phyloP scores from a whole-genome alignment of 768 basidiomycete genomes.

The Leccinum boreale region DNA sequence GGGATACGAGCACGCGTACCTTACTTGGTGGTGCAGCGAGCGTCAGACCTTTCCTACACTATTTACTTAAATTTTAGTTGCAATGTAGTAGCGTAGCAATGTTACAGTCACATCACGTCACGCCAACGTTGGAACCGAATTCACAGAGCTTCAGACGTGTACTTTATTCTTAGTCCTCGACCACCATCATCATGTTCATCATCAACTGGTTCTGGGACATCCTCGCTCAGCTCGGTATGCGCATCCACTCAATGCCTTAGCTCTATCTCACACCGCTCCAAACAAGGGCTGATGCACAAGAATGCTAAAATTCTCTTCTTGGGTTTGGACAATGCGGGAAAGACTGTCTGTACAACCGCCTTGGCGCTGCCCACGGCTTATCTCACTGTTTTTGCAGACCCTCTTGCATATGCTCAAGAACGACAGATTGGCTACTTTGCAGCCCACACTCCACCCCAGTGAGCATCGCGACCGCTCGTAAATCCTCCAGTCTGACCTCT shows the following conservation, averaged over 20 bases:
- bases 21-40: conserved; percentile 48
- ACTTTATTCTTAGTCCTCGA: conserved; percentile 18
- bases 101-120: conserved; percentile 26
- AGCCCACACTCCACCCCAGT: conserved; percentile 99
- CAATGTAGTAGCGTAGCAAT: background rate
- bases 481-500: conserved; percentile 7
- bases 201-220: conserved; percentile 97
- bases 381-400: conserved; percentile 50
- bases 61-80: background rate
- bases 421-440: conserved; percentile 93
- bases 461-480: conserved; percentile 26
- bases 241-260: background rate
- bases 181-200: conserved; percentile 62
- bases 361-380: background rate
- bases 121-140: conserved; percentile 1
- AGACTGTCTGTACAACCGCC: conserved; percentile 65
- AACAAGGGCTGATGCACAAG: conserved; percentile 85
- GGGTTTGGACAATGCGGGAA: conserved; percentile 98
- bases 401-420: conserved; percentile 99
- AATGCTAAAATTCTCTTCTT: conserved; percentile 99
- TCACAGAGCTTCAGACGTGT: conserved; percentile 17
- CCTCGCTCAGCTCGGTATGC: conserved; percentile 85
- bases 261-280: conserved; percentile 1
- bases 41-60: conserved; percentile 69
- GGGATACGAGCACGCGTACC: conserved; percentile 62